Conservation (phyloP, 1,284 basidiomycete genomes). For the Cutaneotrichosporon sp. region DNA sequence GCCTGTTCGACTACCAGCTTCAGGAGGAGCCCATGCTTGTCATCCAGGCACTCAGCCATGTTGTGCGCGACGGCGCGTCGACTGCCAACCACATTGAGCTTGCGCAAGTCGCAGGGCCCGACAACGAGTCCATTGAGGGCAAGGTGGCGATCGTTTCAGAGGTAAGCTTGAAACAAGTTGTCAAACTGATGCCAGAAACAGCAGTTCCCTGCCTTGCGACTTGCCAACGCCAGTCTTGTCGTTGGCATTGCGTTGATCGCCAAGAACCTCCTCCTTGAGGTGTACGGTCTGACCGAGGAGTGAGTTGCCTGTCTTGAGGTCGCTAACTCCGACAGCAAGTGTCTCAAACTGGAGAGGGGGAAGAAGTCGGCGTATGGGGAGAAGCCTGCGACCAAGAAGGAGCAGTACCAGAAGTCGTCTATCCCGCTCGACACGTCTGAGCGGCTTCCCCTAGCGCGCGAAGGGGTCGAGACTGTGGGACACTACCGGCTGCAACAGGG, state of each 20-base stretch:
- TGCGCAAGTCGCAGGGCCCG: conserved; percentile 44
- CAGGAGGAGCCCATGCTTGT: conserved; percentile 88
- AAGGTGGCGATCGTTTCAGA: conserved; percentile 33
- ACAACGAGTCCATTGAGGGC: conserved; percentile 27
- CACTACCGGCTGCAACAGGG: conserved; percentile 43
- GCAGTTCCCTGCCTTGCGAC: conserved; percentile 28
- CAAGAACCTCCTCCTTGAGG: conserved; percentile 73
- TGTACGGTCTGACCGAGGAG: conserved; percentile 85
- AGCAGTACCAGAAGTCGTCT: conserved; percentile 19
- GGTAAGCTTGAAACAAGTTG: not conserved
- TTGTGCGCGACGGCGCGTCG: conserved; percentile 81
- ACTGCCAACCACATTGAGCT: conserved; percentile 57
- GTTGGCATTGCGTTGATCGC: conserved; percentile 77
- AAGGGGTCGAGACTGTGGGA: conserved; percentile 38
- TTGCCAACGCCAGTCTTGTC: conserved; percentile 62
- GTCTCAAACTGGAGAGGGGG: conserved; percentile 66
- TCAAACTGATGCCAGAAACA: conserved; percentile 23
- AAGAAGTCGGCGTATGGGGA: conserved; percentile 85
- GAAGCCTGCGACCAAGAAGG: conserved; percentile 62
- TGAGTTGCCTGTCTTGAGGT: conserved; percentile 41
- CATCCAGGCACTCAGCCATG: conserved; percentile 72
- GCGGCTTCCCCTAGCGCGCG: conserved; percentile 34
- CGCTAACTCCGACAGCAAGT: conserved; percentile 60
- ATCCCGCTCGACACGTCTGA: conserved; percentile 30
- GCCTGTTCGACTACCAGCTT: conserved; percentile 87